Base-by-base conservation (phyloP, 2,329 filamentous ascomycete genomes). In the Fusarium xyrophilum region DNA sequence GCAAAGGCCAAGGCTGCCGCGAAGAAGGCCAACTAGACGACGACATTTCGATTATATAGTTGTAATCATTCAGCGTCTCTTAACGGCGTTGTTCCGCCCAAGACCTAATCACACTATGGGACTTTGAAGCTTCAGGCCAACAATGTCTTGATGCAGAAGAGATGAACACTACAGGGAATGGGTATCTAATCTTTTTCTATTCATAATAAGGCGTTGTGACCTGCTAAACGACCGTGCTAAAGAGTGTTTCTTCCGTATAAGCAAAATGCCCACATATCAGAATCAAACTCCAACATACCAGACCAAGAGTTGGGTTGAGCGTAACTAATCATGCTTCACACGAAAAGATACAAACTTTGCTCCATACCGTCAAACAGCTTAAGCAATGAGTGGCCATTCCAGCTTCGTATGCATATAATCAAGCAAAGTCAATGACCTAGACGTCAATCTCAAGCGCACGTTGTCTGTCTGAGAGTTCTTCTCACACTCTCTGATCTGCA, bases 1-100 rank as follows among this genome's bases (percentile, higher is more conserved):
- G 90, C 93, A 73, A 99, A 98, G 87, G 91, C 91, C 68, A 94
- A 93, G 82, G 91, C 91, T 60, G 90, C 91, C 23, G 84, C 84
- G 33, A 93, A 93, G 85, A 97, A 97, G 89, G 96, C 96, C 89
- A 88, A 90, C 64, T 93, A 85, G 83, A 73, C 56, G 43, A 46
- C 21, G 23, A 50, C 30, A 40, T 36, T 47, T 63, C 61, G 65
- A 58, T 62, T 54, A 57, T 61, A 64, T 65, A 74, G 58, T 68
- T 69, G 59, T 72, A 72, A 68, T 72, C 67, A 60, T 60, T 42
- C 47, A 50, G 60, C 58, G 58, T 64, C 58, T 60, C 67, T 60
- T 44, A 50, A 58, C 53, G 56, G 47, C 44, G 21, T 47, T 51
- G 62, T 61, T 60, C 38, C 43, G 35, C 54, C 55, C 66, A 60